Conservation (phyloP, 768 basidiomycete species). For the Auriscalpium orientale region DNA sequence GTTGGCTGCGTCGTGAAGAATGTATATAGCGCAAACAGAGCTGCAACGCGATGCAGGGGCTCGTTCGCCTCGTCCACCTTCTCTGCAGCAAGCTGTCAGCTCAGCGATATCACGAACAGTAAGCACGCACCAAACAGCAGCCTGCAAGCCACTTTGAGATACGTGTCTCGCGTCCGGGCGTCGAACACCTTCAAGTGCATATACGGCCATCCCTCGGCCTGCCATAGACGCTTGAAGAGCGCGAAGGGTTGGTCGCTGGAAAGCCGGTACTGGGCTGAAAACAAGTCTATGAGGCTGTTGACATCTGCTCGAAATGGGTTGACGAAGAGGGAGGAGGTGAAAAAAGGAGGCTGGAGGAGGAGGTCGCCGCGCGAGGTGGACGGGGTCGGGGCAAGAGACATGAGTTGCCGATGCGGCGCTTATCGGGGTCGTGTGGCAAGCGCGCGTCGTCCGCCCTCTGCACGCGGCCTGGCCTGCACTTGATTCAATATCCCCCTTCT, state of each 20-base stretch:
- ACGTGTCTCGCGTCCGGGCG: slow-evolving; percentile 51
- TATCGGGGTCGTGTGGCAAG: background rate
- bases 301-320: slow-evolving; percentile 60
- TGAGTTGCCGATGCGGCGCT: slow-evolving; percentile 6
- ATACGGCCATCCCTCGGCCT: slow-evolving; percentile 61
- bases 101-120: background rate
- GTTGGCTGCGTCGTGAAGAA: slow-evolving; percentile 65
- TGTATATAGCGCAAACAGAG: slow-evolving; percentile 63
- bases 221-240: slow-evolving; percentile 69
- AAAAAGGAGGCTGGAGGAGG: slow-evolving; percentile 66
- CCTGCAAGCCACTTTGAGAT: slow-evolving; percentile 50
- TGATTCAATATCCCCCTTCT: too few relatives aligned
- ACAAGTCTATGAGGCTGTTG: slow-evolving; percentile 41
- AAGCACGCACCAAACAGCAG: slow-evolving; percentile 55
- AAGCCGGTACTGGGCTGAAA: slow-evolving; percentile 38
- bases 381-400: slow-evolving; percentile 45
- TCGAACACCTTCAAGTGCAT: slow-evolving; percentile 73
- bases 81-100: slow-evolving; percentile 33
- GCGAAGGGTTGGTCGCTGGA: slow-evolving; percentile 43
- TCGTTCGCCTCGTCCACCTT: slow-evolving; percentile 40
- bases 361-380: slow-evolving; percentile 53
- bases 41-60: slow-evolving; percentile 48
- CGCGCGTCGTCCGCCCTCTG: background rate
- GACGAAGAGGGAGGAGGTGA: slow-evolving; percentile 71
- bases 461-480: background rate